A percentile compares a stretch with the other conserved stretches of the same genome.
Conservation (phyloP, 73 alveolate genomes). For the Paramecium sonneborni region DNA sequence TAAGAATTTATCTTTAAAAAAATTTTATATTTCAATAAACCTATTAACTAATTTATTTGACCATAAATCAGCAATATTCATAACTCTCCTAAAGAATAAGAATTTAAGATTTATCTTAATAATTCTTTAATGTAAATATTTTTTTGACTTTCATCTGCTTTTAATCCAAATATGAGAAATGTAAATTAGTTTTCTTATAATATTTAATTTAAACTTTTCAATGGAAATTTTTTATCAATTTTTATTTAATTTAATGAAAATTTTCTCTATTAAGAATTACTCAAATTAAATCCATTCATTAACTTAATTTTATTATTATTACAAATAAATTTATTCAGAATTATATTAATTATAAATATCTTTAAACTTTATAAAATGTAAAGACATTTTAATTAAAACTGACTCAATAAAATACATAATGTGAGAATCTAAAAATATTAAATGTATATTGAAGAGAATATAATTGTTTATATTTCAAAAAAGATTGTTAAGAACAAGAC, state of each 20-base stretch:
- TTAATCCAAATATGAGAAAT: not conserved
- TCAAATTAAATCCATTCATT: slow-evolving; percentile 1
- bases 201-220: not conserved
- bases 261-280: not conserved
- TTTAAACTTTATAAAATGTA: not conserved
- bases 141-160: not conserved
- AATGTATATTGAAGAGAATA: not conserved
- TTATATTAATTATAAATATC: not conserved
- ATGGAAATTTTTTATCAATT: not conserved
- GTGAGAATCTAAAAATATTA: not conserved
- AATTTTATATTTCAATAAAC: not conserved
- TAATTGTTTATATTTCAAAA: not conserved
- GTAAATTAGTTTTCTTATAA: not conserved
- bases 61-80: slow-evolving; percentile 13
- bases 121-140: not conserved
- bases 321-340: not conserved
- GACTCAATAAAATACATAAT: not conserved
- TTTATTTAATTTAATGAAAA: not conserved
- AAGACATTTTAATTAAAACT: not conserved
- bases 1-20: slow-evolving; percentile 1
- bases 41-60: slow-evolving; percentile 3
- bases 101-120: not conserved
- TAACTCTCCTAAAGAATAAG: not conserved
- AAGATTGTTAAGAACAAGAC: not conserved
- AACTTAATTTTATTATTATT: not conserved